phyloP scores from a whole-genome alignment of 495 filamentous ascomycete species.

The Aspergillus asperescens region DNA sequence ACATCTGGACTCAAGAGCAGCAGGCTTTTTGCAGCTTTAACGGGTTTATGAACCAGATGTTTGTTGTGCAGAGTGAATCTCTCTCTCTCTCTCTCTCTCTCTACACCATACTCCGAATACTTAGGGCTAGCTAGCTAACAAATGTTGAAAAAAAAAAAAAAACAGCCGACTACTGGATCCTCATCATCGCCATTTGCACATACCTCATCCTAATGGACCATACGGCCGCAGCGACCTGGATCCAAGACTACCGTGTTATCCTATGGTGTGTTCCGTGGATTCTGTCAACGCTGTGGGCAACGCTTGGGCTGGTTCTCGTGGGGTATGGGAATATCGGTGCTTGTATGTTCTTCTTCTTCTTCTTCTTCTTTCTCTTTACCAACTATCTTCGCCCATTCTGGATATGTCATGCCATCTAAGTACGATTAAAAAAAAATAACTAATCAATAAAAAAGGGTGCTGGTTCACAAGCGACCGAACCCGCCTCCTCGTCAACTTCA shows the following conservation, averaged over 20 bases:
- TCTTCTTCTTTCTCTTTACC: too few relatives aligned
- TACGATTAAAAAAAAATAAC: background rate
- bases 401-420: too few relatives aligned
- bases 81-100: too few relatives aligned
- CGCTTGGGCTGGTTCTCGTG: constrained; percentile 5
- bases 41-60: constrained; percentile 11
- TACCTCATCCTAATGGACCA: constrained; percentile 11
- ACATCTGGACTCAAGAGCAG: constrained; percentile 4
- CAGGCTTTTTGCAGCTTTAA: constrained; percentile 3
- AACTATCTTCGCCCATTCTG: too few relatives aligned
- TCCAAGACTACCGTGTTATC: constrained; percentile 6
- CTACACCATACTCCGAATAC: too few relatives aligned
- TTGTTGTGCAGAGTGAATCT: constrained; percentile 7
- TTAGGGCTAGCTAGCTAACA: too few relatives aligned
- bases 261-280: constrained; percentile 5
- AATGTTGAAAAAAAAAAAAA: too few relatives aligned
- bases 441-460: background rate
- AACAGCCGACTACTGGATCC: constrained; percentile 12
- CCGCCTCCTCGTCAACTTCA: constrained; percentile 6
- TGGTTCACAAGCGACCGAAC: constrained; percentile 11
- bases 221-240: constrained; percentile 5
- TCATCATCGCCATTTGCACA: constrained; percentile 8
- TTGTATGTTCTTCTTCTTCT: background rate
- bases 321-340: constrained; percentile 6
- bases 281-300: constrained; percentile 5